Percentiles rank a stretch among this genome's conserved stretches.
These are phyloP conservation scores for Pneumocystis murina DNA, from an alignment of 1,139 yeast species.

Conservation along the genomic window DNA sequence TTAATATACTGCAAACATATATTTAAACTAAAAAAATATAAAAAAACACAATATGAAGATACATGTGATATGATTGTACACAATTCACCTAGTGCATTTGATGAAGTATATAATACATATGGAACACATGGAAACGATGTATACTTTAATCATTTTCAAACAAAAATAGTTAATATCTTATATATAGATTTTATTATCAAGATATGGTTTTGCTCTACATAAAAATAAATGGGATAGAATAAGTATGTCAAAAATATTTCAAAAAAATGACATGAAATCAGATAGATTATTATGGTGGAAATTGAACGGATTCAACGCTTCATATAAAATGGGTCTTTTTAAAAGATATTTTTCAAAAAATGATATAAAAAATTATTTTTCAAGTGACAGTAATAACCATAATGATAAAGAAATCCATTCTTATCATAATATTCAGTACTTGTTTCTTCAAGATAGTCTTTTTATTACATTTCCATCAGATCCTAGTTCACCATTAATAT, in stretches of 20 bases:
- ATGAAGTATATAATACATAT: conserved; percentile 62
- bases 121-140: conserved; percentile 55
- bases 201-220: conserved; percentile 57
- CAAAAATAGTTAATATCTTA: neutral
- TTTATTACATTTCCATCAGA: neutral
- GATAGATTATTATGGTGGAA: neutral
- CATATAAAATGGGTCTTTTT: neutral
- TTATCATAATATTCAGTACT: neutral
- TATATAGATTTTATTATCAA: conserved; percentile 35
- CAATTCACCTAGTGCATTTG: conserved; percentile 44
- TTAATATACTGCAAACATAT: conserved; percentile 33
- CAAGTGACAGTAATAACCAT: neutral
- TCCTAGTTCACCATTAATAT: neutral
- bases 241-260: neutral
- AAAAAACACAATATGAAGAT: conserved; percentile 12
- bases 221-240: conserved; percentile 46
- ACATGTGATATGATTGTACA: conserved; percentile 32
- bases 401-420: neutral
- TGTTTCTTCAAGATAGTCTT: neutral
- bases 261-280: neutral
- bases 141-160: neutral
- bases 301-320: neutral
- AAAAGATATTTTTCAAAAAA: neutral
- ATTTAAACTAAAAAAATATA: conserved; percentile 22
- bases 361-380: neutral